Evolutionary conservation across 169 alveolate species (phyloP).

Genomic region (Plasmodium gonderi): DNA sequence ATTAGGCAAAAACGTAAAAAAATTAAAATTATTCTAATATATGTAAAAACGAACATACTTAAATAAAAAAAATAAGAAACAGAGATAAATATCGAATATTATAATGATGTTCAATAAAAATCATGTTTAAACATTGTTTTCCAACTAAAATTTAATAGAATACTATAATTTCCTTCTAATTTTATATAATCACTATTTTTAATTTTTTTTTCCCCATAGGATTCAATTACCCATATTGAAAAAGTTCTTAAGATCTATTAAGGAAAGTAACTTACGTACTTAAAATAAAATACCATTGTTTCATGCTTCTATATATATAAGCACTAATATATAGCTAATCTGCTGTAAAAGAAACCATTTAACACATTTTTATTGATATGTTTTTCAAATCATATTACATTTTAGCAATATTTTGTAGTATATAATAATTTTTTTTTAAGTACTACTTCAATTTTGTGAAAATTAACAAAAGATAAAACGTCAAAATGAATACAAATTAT

Average conservation of each 20-base stretch:
- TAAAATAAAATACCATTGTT: too few relatives aligned
- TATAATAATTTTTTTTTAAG: too few relatives aligned
- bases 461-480: not conserved
- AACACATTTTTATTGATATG: not conserved
- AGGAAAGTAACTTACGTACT: not conserved
- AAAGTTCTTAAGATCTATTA: too few relatives aligned
- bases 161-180: too few relatives aligned
- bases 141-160: not conserved
- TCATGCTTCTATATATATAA: not conserved
- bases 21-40: too few relatives aligned
- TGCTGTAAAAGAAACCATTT: not conserved
- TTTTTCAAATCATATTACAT: not conserved
- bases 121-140: not conserved
- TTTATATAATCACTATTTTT: not conserved
- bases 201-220: not conserved
- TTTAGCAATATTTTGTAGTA: not conserved
- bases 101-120: not conserved
- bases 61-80: not conserved
- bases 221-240: not conserved
- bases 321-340: not conserved
- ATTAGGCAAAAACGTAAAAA: too few relatives aligned
- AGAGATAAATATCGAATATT: not conserved
- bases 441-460: too few relatives aligned
- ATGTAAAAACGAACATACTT: too few relatives aligned
- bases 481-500: not conserved